Evolutionary conservation across 768 basidiomycete species (phyloP).

Genomic region (Pleurotus sapidus): DNA sequence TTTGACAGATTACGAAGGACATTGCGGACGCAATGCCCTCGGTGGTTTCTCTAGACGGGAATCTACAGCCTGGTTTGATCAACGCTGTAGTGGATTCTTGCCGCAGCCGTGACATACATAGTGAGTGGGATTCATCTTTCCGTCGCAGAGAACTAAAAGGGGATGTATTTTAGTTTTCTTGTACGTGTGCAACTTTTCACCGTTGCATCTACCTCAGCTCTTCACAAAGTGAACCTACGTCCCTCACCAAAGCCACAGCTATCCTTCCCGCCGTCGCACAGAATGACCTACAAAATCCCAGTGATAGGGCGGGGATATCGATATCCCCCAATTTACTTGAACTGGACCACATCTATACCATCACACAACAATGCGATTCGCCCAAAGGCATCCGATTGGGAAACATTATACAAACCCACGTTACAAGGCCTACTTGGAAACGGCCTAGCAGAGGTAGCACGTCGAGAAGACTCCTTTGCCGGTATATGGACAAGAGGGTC

Average conservation of each 20-base stretch:
- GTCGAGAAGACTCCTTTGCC: constrained; percentile 40
- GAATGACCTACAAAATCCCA: background rate
- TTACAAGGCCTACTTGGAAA: constrained; percentile 66
- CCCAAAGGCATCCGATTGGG: constrained; percentile 62
- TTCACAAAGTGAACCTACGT: constrained; percentile 81
- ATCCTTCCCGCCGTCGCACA: constrained; percentile 60
- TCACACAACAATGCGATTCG: constrained; percentile 39
- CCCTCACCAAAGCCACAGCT: constrained; percentile 70
- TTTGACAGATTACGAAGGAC: constrained; percentile 47
- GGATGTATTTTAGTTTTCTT: constrained; percentile 60
- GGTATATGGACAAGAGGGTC: constrained; percentile 72
- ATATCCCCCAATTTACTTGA: constrained; percentile 87
- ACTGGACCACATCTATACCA: constrained; percentile 55
- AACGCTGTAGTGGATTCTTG: constrained; percentile 51
- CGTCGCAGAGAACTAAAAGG: background rate
- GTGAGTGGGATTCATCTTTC: constrained; percentile 40
- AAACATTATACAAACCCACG: constrained; percentile 55
- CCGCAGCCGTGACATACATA: constrained; percentile 41
- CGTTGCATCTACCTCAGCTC: constrained; percentile 5
- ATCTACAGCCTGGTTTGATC: constrained; percentile 57
- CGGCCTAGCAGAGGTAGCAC: constrained; percentile 61
- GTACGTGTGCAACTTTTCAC: constrained; percentile 35
- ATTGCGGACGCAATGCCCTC: constrained; percentile 47
- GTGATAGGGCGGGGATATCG: constrained; percentile 33
- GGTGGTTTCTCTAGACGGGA: constrained; percentile 76